Evolutionary conservation across 495 filamentous ascomycete species (phyloP), one percentile per base, ranked within the genome.

Genomic region (Neurospora intermedia): DNA sequence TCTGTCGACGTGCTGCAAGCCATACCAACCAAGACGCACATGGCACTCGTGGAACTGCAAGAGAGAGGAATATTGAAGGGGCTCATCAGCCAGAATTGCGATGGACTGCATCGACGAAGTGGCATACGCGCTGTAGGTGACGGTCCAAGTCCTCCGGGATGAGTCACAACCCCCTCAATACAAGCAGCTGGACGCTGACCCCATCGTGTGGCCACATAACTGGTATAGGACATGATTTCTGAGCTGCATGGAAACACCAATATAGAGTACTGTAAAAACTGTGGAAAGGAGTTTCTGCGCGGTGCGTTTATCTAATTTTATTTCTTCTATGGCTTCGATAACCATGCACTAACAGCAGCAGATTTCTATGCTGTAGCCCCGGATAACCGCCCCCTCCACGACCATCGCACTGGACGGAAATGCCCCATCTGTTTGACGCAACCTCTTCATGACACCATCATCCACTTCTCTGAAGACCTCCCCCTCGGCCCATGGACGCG

Each of bases 171-270:
- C 20, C 41, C 10, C 3, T 23, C 8, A n/a, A 38, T 38, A 23
- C 48, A 27, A 13, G 23, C 48, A 59, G 6, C 10, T 27, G 11
- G 20, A 7, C 48, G 11, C 48, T 59, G 20, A 59, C 48, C 11
- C 20, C 4, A 15, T 59, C 23, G 7, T 43, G 4, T 38, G 35
- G 35, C 35, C 6, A 38, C 35, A 4, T 38, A 38, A 5, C 35
- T 38, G 4, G 4, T 35, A 38, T 8, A 82, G 81, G 75, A 82
- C 31, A 78, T 40, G 27, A 82, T 84, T 43, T 82, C 83, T 0
- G 83, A 85, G 70, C 80, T 85, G 1, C 83, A 85, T 69, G 83
- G 84, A 31, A 86, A 86, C 71, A 84, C 76, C 74, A 85, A 84
- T 70, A 79, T 83, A 31, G 84, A 85, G 70, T 78, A 78, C 59